These are phyloP conservation scores for Phialophora expanda DNA, from an alignment of 2,329 filamentous ascomycete genomes.

Conservation along the genomic window DNA sequence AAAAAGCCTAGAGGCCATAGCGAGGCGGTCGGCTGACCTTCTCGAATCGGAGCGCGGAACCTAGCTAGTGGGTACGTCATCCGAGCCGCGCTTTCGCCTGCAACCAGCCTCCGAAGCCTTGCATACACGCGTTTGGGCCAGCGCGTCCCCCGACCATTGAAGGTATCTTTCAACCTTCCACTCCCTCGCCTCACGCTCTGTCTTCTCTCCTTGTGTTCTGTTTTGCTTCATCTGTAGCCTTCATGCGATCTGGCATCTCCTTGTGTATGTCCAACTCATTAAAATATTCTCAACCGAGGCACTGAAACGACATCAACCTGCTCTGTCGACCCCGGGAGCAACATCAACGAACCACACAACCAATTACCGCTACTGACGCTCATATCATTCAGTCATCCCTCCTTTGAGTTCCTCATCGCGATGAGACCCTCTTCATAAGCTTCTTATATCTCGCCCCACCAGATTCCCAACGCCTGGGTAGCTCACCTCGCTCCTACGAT, in stretches of 20 bases:
- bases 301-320: not conserved
- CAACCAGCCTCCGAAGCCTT: constrained; percentile 17
- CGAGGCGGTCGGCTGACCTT: constrained; percentile 1
- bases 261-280: constrained; percentile 6
- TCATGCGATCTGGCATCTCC: not conserved
- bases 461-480: constrained; percentile 22
- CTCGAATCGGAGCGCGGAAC: not conserved
- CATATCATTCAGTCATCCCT: not conserved
- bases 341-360: not conserved
- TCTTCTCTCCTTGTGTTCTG: constrained; percentile 11
- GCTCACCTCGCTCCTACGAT: constrained; percentile 14
- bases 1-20: not conserved
- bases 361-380: not conserved
- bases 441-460: constrained; percentile 6
- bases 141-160: not conserved
- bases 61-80: constrained; percentile 1
- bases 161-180: constrained; percentile 6
- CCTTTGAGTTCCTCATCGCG: constrained; percentile 5
- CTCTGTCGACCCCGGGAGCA: not conserved
- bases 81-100: not conserved
- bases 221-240: constrained; percentile 1
- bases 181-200: not conserved
- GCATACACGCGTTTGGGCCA: constrained; percentile 9
- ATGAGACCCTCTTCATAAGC: constrained; percentile 22
- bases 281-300: not conserved